Conservation (phyloP, 192 early-diverging fungal species). For the Oehlia diaphana region DNA sequence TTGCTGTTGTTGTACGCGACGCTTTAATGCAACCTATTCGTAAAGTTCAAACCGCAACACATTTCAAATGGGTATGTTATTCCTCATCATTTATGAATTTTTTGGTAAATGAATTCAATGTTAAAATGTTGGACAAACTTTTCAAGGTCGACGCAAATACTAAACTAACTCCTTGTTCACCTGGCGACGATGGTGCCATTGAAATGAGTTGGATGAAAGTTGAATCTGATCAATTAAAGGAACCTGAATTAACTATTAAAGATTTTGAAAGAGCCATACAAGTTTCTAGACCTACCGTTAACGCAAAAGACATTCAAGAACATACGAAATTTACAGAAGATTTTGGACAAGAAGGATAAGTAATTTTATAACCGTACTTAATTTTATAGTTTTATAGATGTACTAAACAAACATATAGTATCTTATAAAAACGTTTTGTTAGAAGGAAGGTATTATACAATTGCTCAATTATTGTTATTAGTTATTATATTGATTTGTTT, state of each 20-base stretch:
- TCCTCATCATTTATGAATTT: background rate
- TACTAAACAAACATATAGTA: too few species aligned
- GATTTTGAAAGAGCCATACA: slow-evolving; percentile 88
- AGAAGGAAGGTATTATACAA: too few species aligned
- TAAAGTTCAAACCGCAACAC: slow-evolving; percentile 92
- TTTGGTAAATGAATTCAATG: background rate
- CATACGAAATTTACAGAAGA: slow-evolving; percentile 92
- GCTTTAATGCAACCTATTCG: slow-evolving; percentile 97
- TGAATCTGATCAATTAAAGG: slow-evolving; percentile 80
- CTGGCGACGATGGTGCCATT: slow-evolving; percentile 82
- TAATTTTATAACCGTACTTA: background rate
- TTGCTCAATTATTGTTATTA: too few species aligned
- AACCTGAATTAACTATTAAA: slow-evolving; percentile 80
- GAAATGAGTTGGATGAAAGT: slow-evolving; percentile 92
- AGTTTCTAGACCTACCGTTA: slow-evolving; percentile 79
- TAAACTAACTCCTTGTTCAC: slow-evolving; percentile 89
- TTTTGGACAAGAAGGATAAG: slow-evolving; percentile 61
- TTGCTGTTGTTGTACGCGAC: slow-evolving; percentile 91
- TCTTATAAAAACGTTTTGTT: too few species aligned
- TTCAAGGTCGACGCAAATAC: slow-evolving; percentile 58
- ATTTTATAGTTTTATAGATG: too few species aligned
- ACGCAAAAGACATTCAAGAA: slow-evolving; percentile 73
- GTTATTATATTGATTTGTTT: too few species aligned
- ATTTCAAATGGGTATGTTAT: slow-evolving; percentile 74
- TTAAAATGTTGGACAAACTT: slow-evolving; percentile 17